Evolutionary conservation across 2,329 filamentous ascomycete species (phyloP), one percentile per base, ranked within the genome.

Genomic region (Dactylellina parvicollis): DNA sequence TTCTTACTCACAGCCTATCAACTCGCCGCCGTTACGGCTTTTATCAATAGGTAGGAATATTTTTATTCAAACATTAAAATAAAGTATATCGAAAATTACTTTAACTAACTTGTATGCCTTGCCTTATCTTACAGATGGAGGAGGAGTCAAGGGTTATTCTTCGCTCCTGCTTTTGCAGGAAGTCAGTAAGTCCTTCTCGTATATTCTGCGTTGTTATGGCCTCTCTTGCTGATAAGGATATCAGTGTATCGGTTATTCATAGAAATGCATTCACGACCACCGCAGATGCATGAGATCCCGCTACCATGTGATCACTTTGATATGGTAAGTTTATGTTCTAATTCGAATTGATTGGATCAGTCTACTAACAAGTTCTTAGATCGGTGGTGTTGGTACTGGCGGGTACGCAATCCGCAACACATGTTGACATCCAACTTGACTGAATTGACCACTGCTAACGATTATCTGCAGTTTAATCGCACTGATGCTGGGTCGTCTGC

Each of bases 401-500:
- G 69, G 69, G 69, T 73, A 72, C 44, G 65, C 49, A 49, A 28
- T 20, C 12, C 30, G 34, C 52, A 65, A 73, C 54, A 64, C 67
- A 71, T 49, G n/a, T 44, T 20, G 46, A 10, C 3, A 28, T 12
- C 24, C 44, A 59, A 47, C 2, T 34, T 26, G 46, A 5, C 18
- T 4, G 8, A 24, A 22, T 24, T 20, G 28, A 9, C 12, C 12
- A 32, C 22, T 50, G 46, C 52, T 60, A 28, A 50, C 46, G 1
- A 28, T 20, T 20, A 14, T 20, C 4, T 40, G 26, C 22, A 73
- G 69, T 16, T 54, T 73, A 20, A 73, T 73, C 46, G 69, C 60
- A 4, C 50, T 96, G 75, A 96, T 96, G 92, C 86, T 99, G 26
- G 94, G 94, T n/a, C 87, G 94, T 61, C 82, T 99, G 77, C 89